These are phyloP conservation scores for Calocera viscosa DNA, from an alignment of 768 basidiomycete species.

Conservation along the genomic window DNA sequence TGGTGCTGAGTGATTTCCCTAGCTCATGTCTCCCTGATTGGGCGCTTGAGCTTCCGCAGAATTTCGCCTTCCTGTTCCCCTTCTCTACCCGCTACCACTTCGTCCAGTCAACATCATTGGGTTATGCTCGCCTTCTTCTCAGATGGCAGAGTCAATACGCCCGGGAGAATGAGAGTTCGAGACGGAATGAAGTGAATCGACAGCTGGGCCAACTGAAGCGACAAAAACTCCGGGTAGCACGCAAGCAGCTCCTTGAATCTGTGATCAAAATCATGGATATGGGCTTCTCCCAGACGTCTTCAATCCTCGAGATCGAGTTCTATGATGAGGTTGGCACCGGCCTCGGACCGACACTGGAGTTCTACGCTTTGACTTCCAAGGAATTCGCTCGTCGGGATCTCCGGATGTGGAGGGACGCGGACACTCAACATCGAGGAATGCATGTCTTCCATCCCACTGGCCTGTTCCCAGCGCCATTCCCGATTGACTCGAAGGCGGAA, in stretches of 20 bases:
- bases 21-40: slow-evolving; percentile 96
- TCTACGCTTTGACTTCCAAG: slow-evolving; percentile 92
- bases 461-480: slow-evolving; percentile 67
- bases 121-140: slow-evolving; percentile 86
- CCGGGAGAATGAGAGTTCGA: slow-evolving; percentile 56
- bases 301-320: slow-evolving; percentile 93
- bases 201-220: slow-evolving; percentile 86
- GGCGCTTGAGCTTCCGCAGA: slow-evolving; percentile 88
- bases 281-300: slow-evolving; percentile 79
- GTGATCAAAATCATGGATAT: slow-evolving; percentile 94
- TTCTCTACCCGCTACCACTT: slow-evolving; percentile 96
- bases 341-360: slow-evolving; percentile 92
- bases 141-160: slow-evolving; percentile 87
- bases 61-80: slow-evolving; percentile 98
- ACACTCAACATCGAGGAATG: slow-evolving; percentile 41
- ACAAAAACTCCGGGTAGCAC: slow-evolving; percentile 92
- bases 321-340: slow-evolving; percentile 99
- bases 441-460: slow-evolving; percentile 80
- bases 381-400: slow-evolving; percentile 84
- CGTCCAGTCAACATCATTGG: slow-evolving; percentile 94
- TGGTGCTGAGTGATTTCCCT: slow-evolving; percentile 10
- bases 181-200: slow-evolving; percentile 82
- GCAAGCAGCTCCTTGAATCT: slow-evolving; percentile 88
- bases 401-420: slow-evolving; percentile 85
- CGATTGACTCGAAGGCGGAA: slow-evolving; percentile 26